Evolutionary conservation across 305 asterid genomes (phyloP).

Genomic region (Fraxinus latifolia): DNA sequence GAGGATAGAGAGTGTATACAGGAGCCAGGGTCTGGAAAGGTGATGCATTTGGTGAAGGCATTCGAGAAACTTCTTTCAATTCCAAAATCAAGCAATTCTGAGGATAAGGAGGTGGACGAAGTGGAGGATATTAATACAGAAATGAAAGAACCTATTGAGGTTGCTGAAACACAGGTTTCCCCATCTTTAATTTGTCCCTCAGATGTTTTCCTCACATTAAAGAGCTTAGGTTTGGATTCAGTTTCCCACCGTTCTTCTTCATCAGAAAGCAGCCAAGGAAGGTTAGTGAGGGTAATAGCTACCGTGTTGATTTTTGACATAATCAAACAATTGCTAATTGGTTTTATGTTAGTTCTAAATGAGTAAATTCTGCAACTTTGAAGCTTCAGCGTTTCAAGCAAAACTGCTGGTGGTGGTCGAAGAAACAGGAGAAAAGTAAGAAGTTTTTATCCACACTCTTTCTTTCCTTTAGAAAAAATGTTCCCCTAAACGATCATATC

Average conservation of each 20-base stretch:
- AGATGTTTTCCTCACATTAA: constrained; percentile 57
- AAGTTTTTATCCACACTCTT: constrained; percentile 13
- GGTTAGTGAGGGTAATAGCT: constrained; percentile 46
- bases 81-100: constrained; percentile 32
- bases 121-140: constrained; percentile 30
- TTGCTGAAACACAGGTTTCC: constrained; percentile 41
- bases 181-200: constrained; percentile 61
- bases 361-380: constrained; percentile 21
- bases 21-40: constrained; percentile 41
- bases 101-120: constrained; percentile 46
- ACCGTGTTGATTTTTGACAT: constrained; percentile 22
- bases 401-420: constrained; percentile 44
- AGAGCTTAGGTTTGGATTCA: constrained; percentile 71
- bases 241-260: constrained; percentile 45
- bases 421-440: constrained; percentile 65
- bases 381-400: constrained; percentile 47
- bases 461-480: neutral
- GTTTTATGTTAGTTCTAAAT: constrained; percentile 28
- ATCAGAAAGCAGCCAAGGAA: constrained; percentile 64
- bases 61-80: constrained; percentile 49
- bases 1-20: constrained; percentile 38
- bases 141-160: constrained; percentile 30
- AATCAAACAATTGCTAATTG: neutral
- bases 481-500: constrained; percentile 18
- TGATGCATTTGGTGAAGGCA: constrained; percentile 51